These are phyloP conservation scores for Populus hybrid DNA, from an alignment of 441 rosid genomes.

Conservation along the genomic window DNA sequence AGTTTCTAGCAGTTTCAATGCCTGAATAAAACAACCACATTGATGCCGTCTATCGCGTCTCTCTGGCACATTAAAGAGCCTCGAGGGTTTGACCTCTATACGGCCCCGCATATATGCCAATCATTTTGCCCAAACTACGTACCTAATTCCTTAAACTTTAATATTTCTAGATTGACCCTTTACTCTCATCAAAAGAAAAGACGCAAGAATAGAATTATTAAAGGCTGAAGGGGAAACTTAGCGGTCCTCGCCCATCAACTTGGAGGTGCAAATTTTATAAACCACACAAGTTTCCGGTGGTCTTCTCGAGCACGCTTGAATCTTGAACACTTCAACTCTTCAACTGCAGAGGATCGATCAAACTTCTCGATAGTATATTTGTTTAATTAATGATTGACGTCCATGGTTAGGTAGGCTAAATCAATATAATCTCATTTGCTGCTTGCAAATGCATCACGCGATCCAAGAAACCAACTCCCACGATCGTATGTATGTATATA, in stretches of 20 bases:
- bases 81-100: neutral
- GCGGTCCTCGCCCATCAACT: neutral
- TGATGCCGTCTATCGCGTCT: neutral
- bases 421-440: neutral
- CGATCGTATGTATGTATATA: neutral
- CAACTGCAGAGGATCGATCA: neutral
- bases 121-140: too few species aligned
- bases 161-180: neutral
- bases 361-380: neutral
- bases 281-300: neutral
- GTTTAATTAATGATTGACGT: neutral
- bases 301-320: neutral
- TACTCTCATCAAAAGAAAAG: neutral
- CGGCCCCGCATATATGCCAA: too few species aligned
- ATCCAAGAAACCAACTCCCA: neutral
- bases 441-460: neutral
- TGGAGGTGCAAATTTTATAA: neutral
- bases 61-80: neutral
- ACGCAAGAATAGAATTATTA: neutral
- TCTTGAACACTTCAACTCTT: neutral
- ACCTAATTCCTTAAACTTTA: neutral
- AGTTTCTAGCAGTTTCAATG: constrained; percentile 2
- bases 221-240: neutral
- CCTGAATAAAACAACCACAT: neutral
- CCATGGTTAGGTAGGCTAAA: neutral